Evolutionary conservation across 441 rosid species (phyloP).

Genomic region (Bruguiera hainesii): DNA sequence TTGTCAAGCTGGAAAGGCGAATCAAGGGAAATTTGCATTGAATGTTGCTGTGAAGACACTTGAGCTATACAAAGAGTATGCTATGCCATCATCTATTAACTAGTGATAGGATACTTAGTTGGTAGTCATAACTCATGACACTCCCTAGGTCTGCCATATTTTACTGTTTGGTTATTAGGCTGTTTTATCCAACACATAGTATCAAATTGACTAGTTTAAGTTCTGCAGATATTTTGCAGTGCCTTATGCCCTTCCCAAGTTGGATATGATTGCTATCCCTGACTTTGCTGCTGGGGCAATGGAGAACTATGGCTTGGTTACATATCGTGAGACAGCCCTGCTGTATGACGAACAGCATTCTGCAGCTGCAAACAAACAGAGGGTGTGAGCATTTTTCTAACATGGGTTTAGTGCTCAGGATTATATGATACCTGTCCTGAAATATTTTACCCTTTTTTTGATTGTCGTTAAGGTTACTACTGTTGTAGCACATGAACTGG

Average conservation of each 20-base stretch:
- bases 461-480: slow-evolving; percentile 64
- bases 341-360: slow-evolving; percentile 91
- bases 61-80: slow-evolving; percentile 81
- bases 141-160: too few species aligned
- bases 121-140: too few species aligned
- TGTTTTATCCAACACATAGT: slow-evolving; percentile 6
- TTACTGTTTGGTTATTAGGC: neutral
- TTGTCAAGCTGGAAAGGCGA: slow-evolving; percentile 82
- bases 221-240: slow-evolving; percentile 73
- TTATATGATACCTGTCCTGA: slow-evolving; percentile 2
- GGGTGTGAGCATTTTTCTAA: slow-evolving; percentile 40
- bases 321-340: slow-evolving; percentile 87
- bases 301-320: slow-evolving; percentile 97
- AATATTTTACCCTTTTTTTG: slow-evolving; percentile 11
- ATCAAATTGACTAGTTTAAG: slow-evolving; percentile 12
- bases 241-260: slow-evolving; percentile 84
- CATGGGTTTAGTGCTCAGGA: slow-evolving; percentile 1
- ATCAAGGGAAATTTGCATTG: slow-evolving; percentile 89
- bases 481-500: slow-evolving; percentile 95
- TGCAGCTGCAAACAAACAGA: slow-evolving; percentile 93
- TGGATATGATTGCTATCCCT: slow-evolving; percentile 96
- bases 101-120: slow-evolving; percentile 6
- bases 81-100: slow-evolving; percentile 21
- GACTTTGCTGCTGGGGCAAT: slow-evolving; percentile 98
- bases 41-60: slow-evolving; percentile 86